A percentile compares a stretch with the other conserved stretches of the same genome.
These are phyloP conservation scores for Combretum micranthum DNA, from an alignment of 345 rosid species.

Conservation along the genomic window DNA sequence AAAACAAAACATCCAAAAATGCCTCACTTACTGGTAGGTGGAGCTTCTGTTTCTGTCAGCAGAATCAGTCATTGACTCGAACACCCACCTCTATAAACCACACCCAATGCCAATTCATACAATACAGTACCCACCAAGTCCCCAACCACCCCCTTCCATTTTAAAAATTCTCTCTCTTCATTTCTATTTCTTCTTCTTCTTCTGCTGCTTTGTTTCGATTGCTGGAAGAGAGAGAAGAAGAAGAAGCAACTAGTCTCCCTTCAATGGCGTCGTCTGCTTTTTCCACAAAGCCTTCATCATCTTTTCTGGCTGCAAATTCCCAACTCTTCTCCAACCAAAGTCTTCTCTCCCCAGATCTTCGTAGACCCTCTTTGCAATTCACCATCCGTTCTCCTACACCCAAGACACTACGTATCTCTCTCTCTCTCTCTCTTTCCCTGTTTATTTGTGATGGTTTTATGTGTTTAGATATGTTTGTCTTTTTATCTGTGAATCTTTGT, in stretches of 20 bases:
- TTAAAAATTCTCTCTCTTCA: background rate
- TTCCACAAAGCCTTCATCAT: conserved; percentile 23
- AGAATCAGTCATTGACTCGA: no score
- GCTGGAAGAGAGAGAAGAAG: background rate
- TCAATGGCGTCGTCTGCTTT: conserved; percentile 61
- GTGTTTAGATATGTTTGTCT: background rate
- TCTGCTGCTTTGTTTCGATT: background rate
- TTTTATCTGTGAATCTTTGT: no score
- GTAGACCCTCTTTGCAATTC: conserved; percentile 33
- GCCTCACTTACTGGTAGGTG: no score
- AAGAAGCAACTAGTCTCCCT: background rate
- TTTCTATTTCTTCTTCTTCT: conserved; percentile 9
- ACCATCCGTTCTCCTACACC: conserved; percentile 31
- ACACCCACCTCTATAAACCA: no score
- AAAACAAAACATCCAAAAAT: no score
- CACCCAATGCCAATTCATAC: no score
- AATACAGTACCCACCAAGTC: no score
- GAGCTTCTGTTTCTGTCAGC: no score
- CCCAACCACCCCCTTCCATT: no score
- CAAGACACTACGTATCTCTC: conserved; percentile 45
- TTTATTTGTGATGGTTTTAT: background rate
- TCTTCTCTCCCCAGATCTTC: conserved; percentile 37
- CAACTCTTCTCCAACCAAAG: conserved; percentile 15
- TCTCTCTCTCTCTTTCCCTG: conserved; percentile 6
- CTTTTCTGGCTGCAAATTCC: conserved; percentile 34